Conservation (phyloP, 2,329 filamentous ascomycete species). For the Aspergillus candidus region DNA sequence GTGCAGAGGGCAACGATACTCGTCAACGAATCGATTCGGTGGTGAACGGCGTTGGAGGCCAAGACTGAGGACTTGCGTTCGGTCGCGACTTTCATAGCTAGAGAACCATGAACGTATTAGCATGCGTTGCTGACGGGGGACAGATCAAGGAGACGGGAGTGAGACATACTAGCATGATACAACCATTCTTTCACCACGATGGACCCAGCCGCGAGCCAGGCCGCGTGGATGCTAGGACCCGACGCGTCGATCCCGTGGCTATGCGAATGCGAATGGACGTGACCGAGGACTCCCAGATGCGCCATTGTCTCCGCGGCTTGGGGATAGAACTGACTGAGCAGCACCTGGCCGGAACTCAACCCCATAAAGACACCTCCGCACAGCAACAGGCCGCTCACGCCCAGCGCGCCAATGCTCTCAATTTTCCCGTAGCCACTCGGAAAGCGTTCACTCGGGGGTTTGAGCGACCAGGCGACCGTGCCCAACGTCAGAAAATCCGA, state of each 20-base stretch:
- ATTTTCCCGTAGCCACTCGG: constrained; percentile 93
- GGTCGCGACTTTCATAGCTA: constrained; percentile 89
- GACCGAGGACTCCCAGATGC: constrained; percentile 39
- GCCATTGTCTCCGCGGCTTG: constrained; percentile 52
- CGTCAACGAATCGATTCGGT: constrained; percentile 91
- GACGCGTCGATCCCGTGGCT: constrained; percentile 46
- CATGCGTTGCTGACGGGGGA: neutral
- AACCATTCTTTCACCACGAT: constrained; percentile 95
- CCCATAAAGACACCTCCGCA: constrained; percentile 90
- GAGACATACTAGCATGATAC: constrained; percentile 83
- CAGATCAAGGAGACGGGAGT: neutral
- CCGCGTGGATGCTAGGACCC: constrained; percentile 83
- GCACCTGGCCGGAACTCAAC: constrained; percentile 62
- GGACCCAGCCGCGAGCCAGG: constrained; percentile 86
- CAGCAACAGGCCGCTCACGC: constrained; percentile 85
- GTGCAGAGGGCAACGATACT: constrained; percentile 87
- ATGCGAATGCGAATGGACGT: constrained; percentile 59
- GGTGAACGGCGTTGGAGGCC: constrained; percentile 92
- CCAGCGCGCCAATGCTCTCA: constrained; percentile 89
- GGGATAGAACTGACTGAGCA: constrained; percentile 68
- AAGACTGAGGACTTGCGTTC: constrained; percentile 94
- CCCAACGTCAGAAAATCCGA: constrained; percentile 91
- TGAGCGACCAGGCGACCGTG: constrained; percentile 89
- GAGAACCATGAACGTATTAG: constrained; percentile 3
- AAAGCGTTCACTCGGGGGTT: constrained; percentile 74